A percentile compares a stretch with the other conserved stretches of the same genome.
Evolutionary conservation across 2,329 filamentous ascomycete genomes (phyloP).

Genomic region (Beauveria sp.): DNA sequence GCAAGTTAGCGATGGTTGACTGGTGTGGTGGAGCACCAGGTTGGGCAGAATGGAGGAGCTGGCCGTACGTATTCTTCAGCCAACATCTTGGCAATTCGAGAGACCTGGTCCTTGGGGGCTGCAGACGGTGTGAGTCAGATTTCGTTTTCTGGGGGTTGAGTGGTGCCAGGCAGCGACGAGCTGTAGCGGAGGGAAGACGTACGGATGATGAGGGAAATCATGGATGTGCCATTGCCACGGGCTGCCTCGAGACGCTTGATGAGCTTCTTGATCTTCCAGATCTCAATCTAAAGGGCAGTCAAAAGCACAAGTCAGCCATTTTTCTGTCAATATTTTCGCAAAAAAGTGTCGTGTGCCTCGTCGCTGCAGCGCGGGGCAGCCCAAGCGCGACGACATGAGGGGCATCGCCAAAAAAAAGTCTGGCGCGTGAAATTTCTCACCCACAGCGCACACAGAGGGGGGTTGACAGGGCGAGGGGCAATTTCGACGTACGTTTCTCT

Average conservation of each 20-base stretch:
- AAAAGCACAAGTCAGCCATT: conserved; percentile 3
- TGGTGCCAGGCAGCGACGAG: not conserved
- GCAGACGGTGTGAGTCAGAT: conserved; percentile 11
- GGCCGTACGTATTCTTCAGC: conserved; percentile 93
- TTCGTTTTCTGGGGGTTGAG: not conserved
- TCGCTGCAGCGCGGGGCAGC: conserved; percentile 4
- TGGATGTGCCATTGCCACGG: conserved; percentile 96
- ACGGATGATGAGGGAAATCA: conserved; percentile 99
- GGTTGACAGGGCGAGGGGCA: conserved; percentile 1
- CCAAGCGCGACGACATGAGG: conserved; percentile 4
- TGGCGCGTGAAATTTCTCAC: conserved; percentile 9
- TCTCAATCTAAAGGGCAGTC: conserved; percentile 50
- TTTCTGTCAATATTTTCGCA: not conserved
- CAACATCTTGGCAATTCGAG: conserved; percentile 96
- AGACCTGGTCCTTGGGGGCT: conserved; percentile 98
- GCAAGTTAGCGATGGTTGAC: conserved; percentile 8
- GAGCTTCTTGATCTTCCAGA: conserved; percentile 99
- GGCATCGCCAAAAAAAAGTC: conserved; percentile 11
- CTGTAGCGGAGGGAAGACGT: conserved; percentile 31
- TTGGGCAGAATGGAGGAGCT: not conserved
- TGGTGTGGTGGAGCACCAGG: not conserved
- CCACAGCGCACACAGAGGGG: conserved; percentile 10
- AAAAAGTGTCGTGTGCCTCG: not conserved
- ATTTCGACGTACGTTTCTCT: conserved; percentile 12
- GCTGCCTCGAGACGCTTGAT: conserved; percentile 98